Evolutionary conservation across 306 rosid species (phyloP).

Genomic region (Cucurbita maxima): DNA sequence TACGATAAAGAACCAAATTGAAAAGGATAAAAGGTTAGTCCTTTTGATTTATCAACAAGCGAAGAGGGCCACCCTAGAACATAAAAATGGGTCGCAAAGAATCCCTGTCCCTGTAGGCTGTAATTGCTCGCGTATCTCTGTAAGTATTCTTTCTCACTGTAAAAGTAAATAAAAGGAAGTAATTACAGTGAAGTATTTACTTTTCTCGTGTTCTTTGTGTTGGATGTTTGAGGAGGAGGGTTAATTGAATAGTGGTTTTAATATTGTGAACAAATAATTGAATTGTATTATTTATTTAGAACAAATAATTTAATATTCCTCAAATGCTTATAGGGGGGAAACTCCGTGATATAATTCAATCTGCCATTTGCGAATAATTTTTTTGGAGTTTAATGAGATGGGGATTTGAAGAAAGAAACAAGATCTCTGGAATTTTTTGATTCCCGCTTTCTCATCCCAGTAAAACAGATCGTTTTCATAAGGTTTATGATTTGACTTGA

Average conservation of each 20-base stretch:
- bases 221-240: neutral
- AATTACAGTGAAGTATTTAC: neutral
- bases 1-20: neutral
- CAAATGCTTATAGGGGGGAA: neutral
- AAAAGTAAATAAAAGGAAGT: neutral
- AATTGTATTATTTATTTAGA: neutral
- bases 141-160: neutral
- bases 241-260: neutral
- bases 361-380: neutral
- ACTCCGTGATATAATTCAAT: neutral
- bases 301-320: neutral
- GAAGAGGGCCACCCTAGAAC: neutral
- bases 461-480: neutral
- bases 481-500: neutral
- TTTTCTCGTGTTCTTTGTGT: neutral
- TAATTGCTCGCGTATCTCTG: neutral
- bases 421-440: neutral
- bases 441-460: neutral
- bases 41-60: neutral
- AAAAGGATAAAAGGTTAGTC: neutral
- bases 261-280: neutral
- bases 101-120: neutral
- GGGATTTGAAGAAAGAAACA: neutral
- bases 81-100: neutral
- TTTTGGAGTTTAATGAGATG: neutral